Base-by-base conservation (phyloP, 768 basidiomycete genomes). In the Mycena latifolia region DNA sequence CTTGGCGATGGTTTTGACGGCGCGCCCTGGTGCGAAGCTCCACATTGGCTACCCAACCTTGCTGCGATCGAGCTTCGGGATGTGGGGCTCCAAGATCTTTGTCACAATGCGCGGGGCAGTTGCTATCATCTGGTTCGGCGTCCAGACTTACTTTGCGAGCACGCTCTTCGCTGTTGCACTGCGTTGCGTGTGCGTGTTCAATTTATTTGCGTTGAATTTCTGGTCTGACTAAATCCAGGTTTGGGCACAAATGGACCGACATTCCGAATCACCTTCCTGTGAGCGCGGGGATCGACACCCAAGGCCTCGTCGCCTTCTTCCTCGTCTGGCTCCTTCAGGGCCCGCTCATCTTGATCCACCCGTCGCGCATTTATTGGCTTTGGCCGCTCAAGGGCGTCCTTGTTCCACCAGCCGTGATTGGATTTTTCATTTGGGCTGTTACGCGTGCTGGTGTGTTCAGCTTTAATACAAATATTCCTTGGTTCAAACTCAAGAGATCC, bases 31-130 rank as follows among this genome's bases (percentile, higher is more conserved):
- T 17, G 66, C 69, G 3, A 63, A 68, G 17, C 69, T 71, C 31
- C 71, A 73, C 46, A 73, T 74, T 33, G 73, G 72, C 25, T 67
- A 74, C 37, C 73, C 71, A 15, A 55, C 70, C 17, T 29, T 69
- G 14, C 45, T 71, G 27, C 65, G 72, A 14, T 67, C 72, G 14
- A 65, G 60, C 48, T 70, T 72, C 54, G 72, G 72, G 5, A 69
- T 73, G 68, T 62, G 69, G 35, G 72, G 71, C 17, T 67, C 69
- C 43, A 72, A 72, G 57, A 70, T 70, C 27, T 72, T 72, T 51
- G 69, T 73, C 45, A 50, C 63, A 0, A 17, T 72, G 28, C 72
- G 72, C 29, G 71, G 71, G 8, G 61, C 67, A 6, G 69, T 73
- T 35, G 72, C 72, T 35, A 66, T 72, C 43, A 28, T 73, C 11